These are phyloP conservation scores for Cercophora scortea DNA, from an alignment of 495 filamentous ascomycete genomes.

Conservation along the genomic window DNA sequence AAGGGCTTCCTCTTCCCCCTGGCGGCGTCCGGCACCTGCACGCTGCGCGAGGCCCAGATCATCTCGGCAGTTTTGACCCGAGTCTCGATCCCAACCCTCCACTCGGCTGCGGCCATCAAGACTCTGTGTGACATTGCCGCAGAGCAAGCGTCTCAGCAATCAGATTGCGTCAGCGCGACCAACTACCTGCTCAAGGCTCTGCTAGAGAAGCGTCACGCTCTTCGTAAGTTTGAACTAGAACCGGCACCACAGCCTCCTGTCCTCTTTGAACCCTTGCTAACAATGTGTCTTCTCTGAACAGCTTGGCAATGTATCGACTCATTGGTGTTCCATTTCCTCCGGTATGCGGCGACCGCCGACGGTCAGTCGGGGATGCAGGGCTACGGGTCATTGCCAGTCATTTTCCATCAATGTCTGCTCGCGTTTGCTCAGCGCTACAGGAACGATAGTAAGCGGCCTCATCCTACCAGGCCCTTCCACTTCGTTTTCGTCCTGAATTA, in stretches of 20 bases:
- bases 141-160: constrained; percentile 63
- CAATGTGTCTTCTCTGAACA: constrained; percentile 1
- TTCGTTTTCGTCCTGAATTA: no score
- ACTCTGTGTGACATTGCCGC: constrained; percentile 89
- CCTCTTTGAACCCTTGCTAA: background rate
- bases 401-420: constrained; percentile 82
- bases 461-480: no score
- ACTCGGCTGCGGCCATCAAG: constrained; percentile 86
- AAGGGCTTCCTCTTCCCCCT: constrained; percentile 93
- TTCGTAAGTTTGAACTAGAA: constrained; percentile 43
- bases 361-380: no score
- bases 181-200: constrained; percentile 89
- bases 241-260: background rate
- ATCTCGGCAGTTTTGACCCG: constrained; percentile 73
- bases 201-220: constrained; percentile 92
- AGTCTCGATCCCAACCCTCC: constrained; percentile 73
- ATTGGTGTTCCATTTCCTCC: constrained; percentile 90
- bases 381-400: constrained; percentile 43
- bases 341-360: constrained; percentile 55
- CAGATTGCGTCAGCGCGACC: constrained; percentile 73
- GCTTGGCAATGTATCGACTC: constrained; percentile 85
- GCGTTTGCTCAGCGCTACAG: constrained; percentile 91
- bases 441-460: constrained; percentile 56
- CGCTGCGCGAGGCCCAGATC: constrained; percentile 85
- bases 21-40: constrained; percentile 67